Percentiles rank a stretch among this genome's conserved stretches.
phyloP scores from a whole-genome alignment of 192 early-diverging fungal genomes.

The Glomus cerebriforme region DNA sequence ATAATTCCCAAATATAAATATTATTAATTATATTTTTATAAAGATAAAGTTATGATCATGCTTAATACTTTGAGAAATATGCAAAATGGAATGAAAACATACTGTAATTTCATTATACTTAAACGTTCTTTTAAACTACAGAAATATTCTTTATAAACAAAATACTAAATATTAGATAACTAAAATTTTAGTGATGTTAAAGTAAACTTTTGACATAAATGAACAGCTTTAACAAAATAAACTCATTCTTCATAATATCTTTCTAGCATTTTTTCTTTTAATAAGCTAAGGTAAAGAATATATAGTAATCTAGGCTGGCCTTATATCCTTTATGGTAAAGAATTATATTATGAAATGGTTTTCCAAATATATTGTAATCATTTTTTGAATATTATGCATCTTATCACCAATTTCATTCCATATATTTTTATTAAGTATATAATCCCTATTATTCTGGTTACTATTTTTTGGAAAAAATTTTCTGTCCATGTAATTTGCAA shows the following conservation, averaged over 20 bases:
- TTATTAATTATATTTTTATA: conserved; percentile 11
- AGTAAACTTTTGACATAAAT: not conserved
- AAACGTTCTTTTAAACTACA: not conserved
- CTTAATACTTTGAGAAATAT: not conserved
- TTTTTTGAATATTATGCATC: not conserved
- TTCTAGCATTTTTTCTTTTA: not conserved
- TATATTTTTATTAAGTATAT: not conserved
- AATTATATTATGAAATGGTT: not conserved
- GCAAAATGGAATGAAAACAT: not conserved
- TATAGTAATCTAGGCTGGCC: not conserved
- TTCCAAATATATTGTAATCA: not conserved
- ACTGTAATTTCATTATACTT: not conserved
- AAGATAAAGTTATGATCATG: not conserved
- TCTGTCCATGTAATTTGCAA: not conserved
- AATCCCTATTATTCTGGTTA: not conserved
- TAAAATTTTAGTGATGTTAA: too few species aligned
- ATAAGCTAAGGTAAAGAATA: not conserved
- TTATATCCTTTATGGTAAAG: not conserved
- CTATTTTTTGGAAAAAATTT: conserved; percentile 1
- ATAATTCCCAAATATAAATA: not conserved
- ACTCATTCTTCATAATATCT: not conserved
- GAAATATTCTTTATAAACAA: not conserved
- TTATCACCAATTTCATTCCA: not conserved
- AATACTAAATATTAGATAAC: too few species aligned
- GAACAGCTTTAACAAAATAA: not conserved